A percentile compares a stretch with the other conserved stretches of the same genome.
These are phyloP conservation scores for Mycena pura DNA, from an alignment of 768 basidiomycete species.

Conservation along the genomic window DNA sequence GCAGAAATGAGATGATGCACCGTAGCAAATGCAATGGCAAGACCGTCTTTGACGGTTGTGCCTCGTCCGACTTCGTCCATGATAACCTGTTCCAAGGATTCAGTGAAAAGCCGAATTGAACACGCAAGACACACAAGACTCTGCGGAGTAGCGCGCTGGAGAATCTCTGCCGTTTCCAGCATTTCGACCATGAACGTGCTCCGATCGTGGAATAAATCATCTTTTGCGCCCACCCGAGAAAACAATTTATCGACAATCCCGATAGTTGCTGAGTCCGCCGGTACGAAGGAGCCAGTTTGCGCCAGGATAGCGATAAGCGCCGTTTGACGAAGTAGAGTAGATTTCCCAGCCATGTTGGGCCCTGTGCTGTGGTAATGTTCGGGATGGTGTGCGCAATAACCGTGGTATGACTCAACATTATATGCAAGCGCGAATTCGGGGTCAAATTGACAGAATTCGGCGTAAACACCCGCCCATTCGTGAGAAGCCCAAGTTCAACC, in stretches of 20 bases:
- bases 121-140: conserved; percentile 69
- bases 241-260: conserved; percentile 93
- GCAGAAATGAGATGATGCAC: conserved; percentile 79
- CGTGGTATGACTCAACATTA: too few relatives aligned
- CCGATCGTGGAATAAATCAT: conserved; percentile 91
- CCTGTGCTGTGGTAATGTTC: too few relatives aligned
- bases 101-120: not conserved
- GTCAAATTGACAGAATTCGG: conserved; percentile 80
- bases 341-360: conserved; percentile 97
- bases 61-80: conserved; percentile 99
- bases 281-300: conserved; percentile 93
- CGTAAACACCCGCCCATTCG: conserved; percentile 77
- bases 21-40: conserved; percentile 93
- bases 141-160: conserved; percentile 78
- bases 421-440: conserved; percentile 68
- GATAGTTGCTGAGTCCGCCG: conserved; percentile 79
- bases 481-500: conserved; percentile 86
- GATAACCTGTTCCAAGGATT: conserved; percentile 70
- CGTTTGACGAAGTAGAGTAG: conserved; percentile 89
- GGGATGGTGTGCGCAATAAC: too few relatives aligned
- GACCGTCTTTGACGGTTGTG: conserved; percentile 89
- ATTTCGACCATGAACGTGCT: conserved; percentile 99
- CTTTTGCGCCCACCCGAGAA: conserved; percentile 93
- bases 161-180: conserved; percentile 92
- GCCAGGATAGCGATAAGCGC: conserved; percentile 91